Percentiles rank a stretch among this genome's conserved stretches.
Evolutionary conservation across 106 monocot genomes (phyloP).

Genomic region (Amphibolis antarctica): DNA sequence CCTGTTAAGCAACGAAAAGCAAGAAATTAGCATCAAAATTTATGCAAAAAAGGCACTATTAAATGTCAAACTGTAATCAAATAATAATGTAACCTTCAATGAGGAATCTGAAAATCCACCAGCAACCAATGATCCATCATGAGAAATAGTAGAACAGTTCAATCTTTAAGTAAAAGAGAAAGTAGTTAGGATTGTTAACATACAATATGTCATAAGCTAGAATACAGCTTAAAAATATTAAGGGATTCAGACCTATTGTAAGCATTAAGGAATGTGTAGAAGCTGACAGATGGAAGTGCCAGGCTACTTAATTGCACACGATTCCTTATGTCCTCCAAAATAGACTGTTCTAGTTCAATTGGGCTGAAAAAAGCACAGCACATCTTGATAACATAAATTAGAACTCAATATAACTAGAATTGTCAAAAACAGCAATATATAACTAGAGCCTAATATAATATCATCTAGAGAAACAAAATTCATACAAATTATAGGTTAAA

Average conservation of each 20-base stretch:
- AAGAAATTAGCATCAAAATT: not conserved
- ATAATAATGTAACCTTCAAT: conserved; percentile 49
- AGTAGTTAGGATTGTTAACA: not conserved
- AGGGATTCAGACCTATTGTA: conserved; percentile 57
- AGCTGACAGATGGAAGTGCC: conserved; percentile 88
- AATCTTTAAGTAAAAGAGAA: conserved; percentile 25
- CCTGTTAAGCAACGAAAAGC: conserved; percentile 32
- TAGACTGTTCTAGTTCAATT: conserved; percentile 57
- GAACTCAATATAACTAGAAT: not conserved
- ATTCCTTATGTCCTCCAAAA: conserved; percentile 86
- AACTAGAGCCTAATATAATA: too few relatives aligned
- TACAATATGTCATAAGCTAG: not conserved
- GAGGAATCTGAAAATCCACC: conserved; percentile 98
- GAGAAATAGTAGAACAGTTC: conserved; percentile 79
- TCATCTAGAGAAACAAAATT: too few relatives aligned
- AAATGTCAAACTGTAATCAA: not conserved
- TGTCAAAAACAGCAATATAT: too few relatives aligned
- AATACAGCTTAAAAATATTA: not conserved
- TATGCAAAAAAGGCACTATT: too few relatives aligned
- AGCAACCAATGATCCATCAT: conserved; percentile 88
- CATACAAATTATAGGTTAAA: too few relatives aligned
- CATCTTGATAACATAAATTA: not conserved
- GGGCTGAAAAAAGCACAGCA: conserved; percentile 32
- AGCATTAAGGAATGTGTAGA: conserved; percentile 89
- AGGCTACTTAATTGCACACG: conserved; percentile 77